Base-by-base conservation (phyloP, 1,284 basidiomycete species). In the Cystobasidium sp. region DNA sequence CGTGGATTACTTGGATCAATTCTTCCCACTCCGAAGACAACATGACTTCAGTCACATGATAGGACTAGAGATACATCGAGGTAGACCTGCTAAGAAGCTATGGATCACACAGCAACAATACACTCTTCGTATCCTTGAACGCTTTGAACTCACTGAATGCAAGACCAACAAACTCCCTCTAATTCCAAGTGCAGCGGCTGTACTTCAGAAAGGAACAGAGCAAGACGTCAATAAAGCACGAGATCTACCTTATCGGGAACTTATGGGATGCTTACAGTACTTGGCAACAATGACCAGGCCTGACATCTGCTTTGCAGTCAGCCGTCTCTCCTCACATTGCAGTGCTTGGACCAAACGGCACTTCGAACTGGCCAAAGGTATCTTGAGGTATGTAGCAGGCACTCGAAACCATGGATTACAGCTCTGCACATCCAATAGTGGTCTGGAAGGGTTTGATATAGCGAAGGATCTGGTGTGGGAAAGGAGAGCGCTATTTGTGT, bases 331-430 rank as follows among this genome's bases (percentile, higher is more conserved):
- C 5, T 24, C 49, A 3, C 56, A 55, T 37, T 53, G 52, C 41
- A 37, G 22, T 18, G 31, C 20, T 5, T 68, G 65, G 65, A 55
- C 65, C 12, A 14, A 41, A 9, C 22, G 10, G 0, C 85, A 86
- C 76, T 85, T 83, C 83, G 78, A 79, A 1, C 83, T 83, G 0
- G 82, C 82, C 0, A 82, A 84, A 16, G 80, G 80, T 6, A 79
- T 86, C 5, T 77, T 86, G 0, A 79, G 80, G 0, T 87, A 87
- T 75, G 80, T 87, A 0, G 81, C 82, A 18, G 82, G 90, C 81
- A 92, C 85, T 0, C 56, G 75, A 4, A 49, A 80, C 16, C 61
- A 82, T 9, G 77, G 78, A 47, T 79, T 85, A n/a, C 68, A 61
- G 1, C 77, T 74, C 39, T 47, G 56, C 24, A 65, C 52, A 10